These are phyloP conservation scores for Plasmodium malariae DNA, from an alignment of 169 alveolate genomes.

Conservation along the genomic window DNA sequence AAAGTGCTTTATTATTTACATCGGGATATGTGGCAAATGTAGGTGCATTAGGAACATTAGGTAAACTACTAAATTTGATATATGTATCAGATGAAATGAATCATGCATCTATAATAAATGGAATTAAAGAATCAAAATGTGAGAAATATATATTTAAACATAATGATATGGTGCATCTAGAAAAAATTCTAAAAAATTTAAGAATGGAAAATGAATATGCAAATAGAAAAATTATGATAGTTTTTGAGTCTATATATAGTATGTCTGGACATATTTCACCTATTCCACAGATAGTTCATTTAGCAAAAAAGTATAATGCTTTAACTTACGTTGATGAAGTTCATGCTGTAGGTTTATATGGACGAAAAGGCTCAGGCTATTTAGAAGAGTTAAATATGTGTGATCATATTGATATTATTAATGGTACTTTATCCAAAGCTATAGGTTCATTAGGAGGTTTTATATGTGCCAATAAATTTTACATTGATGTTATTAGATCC, in stretches of 20 bases:
- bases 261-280: slow-evolving; percentile 91
- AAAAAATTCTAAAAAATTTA: slow-evolving; percentile 75
- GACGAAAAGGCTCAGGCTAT: slow-evolving; percentile 91
- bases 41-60: slow-evolving; percentile 89
- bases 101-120: slow-evolving; percentile 93
- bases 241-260: slow-evolving; percentile 91
- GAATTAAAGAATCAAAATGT: slow-evolving; percentile 87
- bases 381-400: slow-evolving; percentile 83
- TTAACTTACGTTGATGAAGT: slow-evolving; percentile 92
- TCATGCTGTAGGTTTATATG: slow-evolving; percentile 94
- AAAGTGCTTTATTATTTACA: slow-evolving; percentile 87
- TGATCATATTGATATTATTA: slow-evolving; percentile 84
- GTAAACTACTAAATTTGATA: slow-evolving; percentile 83
- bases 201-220: slow-evolving; percentile 74
- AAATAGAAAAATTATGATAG: slow-evolving; percentile 85
- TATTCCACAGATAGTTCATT: slow-evolving; percentile 81
- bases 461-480: slow-evolving; percentile 85
- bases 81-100: slow-evolving; percentile 90
- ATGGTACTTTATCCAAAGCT: slow-evolving; percentile 93
- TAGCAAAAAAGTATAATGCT: slow-evolving; percentile 89
- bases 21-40: slow-evolving; percentile 92
- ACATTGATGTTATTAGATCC: slow-evolving; percentile 89
- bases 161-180: slow-evolving; percentile 86
- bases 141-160: slow-evolving; percentile 83
- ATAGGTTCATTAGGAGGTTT: slow-evolving; percentile 93